phyloP scores from a whole-genome alignment of 495 filamentous ascomycete genomes.

The Penicillium subrubescens region DNA sequence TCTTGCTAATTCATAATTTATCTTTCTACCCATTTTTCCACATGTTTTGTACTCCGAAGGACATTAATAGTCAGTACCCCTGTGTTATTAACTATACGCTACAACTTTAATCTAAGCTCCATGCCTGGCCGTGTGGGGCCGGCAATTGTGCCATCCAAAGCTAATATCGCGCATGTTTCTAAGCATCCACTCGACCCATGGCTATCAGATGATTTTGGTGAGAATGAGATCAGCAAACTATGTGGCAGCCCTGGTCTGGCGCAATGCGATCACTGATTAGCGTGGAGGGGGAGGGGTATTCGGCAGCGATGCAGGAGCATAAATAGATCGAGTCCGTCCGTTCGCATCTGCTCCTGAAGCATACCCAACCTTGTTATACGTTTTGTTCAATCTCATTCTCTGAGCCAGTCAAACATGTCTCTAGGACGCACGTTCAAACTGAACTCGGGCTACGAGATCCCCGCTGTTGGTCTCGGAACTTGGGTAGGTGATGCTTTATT shows the following conservation, averaged over 20 bases:
- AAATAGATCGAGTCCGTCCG: background rate
- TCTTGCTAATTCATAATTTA: too few species aligned
- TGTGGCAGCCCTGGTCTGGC: background rate
- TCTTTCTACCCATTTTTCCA: too few species aligned
- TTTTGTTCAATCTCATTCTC: background rate
- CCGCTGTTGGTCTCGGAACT: constrained; percentile 38
- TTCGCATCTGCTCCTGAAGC: background rate
- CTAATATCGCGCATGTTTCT: constrained; percentile 12
- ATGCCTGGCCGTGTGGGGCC: constrained; percentile 5
- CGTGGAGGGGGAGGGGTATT: constrained; percentile 14
- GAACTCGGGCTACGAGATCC: constrained; percentile 44
- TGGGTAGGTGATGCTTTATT: constrained; percentile 26
- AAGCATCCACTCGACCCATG: constrained; percentile 9
- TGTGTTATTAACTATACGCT: background rate
- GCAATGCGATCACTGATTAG: constrained; percentile 8
- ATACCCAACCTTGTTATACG: background rate
- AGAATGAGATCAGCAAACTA: constrained; percentile 5
- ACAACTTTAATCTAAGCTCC: background rate
- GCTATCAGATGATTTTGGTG: background rate
- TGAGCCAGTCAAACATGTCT: constrained; percentile 31
- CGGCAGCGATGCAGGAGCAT: constrained; percentile 1
- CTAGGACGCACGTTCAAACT: constrained; percentile 42
- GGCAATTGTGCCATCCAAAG: constrained; percentile 20
- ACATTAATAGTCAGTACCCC: too few species aligned
- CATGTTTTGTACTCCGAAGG: too few species aligned